Evolutionary conservation across 805 yeast genomes (phyloP), one percentile per base, ranked within the genome.

Genomic region (Priceomyces carsonii): DNA sequence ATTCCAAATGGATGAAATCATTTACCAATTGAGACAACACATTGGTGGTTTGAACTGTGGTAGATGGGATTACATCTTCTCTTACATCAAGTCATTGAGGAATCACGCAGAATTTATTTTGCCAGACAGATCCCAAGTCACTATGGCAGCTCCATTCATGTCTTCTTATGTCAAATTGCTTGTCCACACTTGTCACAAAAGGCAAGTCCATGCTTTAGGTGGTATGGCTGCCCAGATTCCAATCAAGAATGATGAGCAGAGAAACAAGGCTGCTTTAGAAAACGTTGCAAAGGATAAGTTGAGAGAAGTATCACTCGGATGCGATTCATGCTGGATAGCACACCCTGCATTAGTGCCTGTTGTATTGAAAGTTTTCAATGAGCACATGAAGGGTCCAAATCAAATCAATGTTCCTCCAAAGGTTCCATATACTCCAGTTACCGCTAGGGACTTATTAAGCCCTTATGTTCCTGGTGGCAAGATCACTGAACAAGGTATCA

Each of bases 151-250:
- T 16, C 86, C 90, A 41, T 85, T 85, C 62, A 84, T 85, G 93
- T 70, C 82, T 18, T 77, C 85, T 12, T 85, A 85, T 54, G 91
- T 84, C 36, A 78, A 79, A 49, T 73, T 81, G 51, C 69, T 85
- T 59, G 86, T 85, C 47, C 73, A 80, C 58, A 77, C 79, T 29
- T 81, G 88, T 61, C 95, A 85, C 58, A 71, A 77, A 51, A 75
- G 91, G 65, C 84, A 82, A 43, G 91, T 84, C 27, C 90, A 84
- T 55, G 91, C 91, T 13, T 82, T 85, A 80, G 93, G 95, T 50
- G 95, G 95, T 49, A 85, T 85, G 95, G 91, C 93, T 45, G 91
- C 91, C 4, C 85, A 83, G 47, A 82, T 85, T 50, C 91, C 93
- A 44, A 84, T 84, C 63, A 84, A 84, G 59, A 71, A 77, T 45